Evolutionary conservation across 2,329 filamentous ascomycete genomes (phyloP).

Genomic region (Aspergillus cejpii): DNA sequence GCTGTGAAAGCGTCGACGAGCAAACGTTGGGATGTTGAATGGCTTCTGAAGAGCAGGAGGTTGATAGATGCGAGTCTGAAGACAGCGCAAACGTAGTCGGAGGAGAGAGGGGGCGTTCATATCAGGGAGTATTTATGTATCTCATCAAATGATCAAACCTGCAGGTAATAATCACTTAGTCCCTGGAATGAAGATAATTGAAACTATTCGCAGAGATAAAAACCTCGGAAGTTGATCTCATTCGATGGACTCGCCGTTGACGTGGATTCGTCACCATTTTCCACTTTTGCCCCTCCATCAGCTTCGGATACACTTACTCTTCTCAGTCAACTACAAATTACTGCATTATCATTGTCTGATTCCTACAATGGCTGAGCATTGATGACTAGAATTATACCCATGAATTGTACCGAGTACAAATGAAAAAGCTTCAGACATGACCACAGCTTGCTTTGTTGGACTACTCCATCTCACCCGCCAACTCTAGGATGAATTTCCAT

Average conservation of each 20-base stretch:
- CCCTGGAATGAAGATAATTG: too few relatives aligned
- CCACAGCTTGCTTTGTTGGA: too few relatives aligned
- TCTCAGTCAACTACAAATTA: too few relatives aligned
- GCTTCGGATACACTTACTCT: constrained; percentile 32
- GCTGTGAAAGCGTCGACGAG: constrained; percentile 20
- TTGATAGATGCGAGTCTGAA: constrained; percentile 6
- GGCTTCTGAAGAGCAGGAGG: not conserved
- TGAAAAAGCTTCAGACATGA: too few relatives aligned
- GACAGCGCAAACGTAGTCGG: constrained; percentile 7
- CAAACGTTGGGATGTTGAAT: not conserved
- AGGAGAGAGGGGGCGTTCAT: constrained; percentile 4
- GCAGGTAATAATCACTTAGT: too few relatives aligned
- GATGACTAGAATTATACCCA: not conserved
- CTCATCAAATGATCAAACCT: too few relatives aligned
- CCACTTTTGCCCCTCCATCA: constrained; percentile 6
- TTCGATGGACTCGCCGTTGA: not conserved
- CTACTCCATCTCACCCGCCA: constrained; percentile 30
- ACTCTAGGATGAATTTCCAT: constrained; percentile 45
- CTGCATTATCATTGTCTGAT: too few relatives aligned
- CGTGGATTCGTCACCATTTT: too few relatives aligned
- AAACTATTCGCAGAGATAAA: too few relatives aligned
- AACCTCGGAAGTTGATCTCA: not conserved
- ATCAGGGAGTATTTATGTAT: not conserved
- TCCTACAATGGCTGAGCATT: too few relatives aligned
- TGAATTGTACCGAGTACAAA: not conserved